Evolutionary conservation across 148 eudicot genomes (phyloP).

Genomic region (Chenopodium suecicum): DNA sequence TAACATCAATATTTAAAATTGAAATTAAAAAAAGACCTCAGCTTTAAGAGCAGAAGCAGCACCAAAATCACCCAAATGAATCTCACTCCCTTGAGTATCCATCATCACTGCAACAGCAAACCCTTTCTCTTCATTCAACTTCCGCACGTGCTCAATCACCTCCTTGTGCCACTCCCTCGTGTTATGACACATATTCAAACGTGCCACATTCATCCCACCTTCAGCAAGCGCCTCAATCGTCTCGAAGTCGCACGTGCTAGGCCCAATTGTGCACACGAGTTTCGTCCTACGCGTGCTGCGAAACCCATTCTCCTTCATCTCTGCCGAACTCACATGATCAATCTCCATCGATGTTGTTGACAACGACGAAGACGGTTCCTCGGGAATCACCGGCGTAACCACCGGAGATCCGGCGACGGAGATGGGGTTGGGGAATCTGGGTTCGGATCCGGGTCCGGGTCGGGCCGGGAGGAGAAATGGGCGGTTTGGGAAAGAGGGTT

Average conservation of each 20-base stretch:
- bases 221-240: slow-evolving; percentile 78
- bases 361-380: not conserved
- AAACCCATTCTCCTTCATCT: slow-evolving; percentile 77
- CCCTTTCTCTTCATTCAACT: slow-evolving; percentile 87
- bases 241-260: slow-evolving; percentile 61
- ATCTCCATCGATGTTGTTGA: slow-evolving; percentile 35
- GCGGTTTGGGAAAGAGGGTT: slow-evolving; percentile 21
- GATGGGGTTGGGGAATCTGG: not conserved
- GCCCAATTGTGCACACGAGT: slow-evolving; percentile 82
- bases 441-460: slow-evolving; percentile 13
- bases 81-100: slow-evolving; percentile 99
- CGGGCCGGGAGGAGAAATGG: slow-evolving; percentile 22
- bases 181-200: slow-evolving; percentile 94
- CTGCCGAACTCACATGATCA: slow-evolving; percentile 69
- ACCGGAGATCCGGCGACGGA: slow-evolving; percentile 3
- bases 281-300: slow-evolving; percentile 80
- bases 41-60: slow-evolving; percentile 72
- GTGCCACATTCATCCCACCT: slow-evolving; percentile 93
- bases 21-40: slow-evolving; percentile 19
- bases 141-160: slow-evolving; percentile 81
- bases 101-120: slow-evolving; percentile 85
- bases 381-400: not conserved
- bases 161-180: slow-evolving; percentile 87
- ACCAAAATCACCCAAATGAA: slow-evolving; percentile 94
- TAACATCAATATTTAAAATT: no score